phyloP scores from a whole-genome alignment of 768 basidiomycete genomes.

The Coprinopsis marcescibilis region DNA sequence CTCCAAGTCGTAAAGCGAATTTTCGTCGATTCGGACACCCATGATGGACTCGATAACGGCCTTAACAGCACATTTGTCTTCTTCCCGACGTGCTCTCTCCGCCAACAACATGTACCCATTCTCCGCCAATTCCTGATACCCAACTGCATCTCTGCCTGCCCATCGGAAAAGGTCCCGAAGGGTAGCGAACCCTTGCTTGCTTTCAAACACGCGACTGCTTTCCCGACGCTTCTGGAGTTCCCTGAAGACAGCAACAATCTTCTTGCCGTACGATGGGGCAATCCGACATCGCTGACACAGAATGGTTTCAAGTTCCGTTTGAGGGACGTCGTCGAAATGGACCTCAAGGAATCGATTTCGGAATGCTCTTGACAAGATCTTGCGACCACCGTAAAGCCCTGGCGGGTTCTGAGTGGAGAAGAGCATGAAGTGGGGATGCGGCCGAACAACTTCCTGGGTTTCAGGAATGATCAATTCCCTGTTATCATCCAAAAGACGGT shows the following conservation, averaged over 20 bases:
- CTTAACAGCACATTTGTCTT: slow-evolving; percentile 87
- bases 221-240: slow-evolving; percentile 93
- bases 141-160: slow-evolving; percentile 86
- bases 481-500: slow-evolving; percentile 95
- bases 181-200: slow-evolving; percentile 95
- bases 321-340: slow-evolving; percentile 95
- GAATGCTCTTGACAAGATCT: slow-evolving; percentile 92
- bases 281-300: slow-evolving; percentile 90
- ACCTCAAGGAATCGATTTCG: slow-evolving; percentile 97
- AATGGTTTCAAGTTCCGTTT: slow-evolving; percentile 88
- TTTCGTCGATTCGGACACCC: slow-evolving; percentile 79
- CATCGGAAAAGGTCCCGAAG: slow-evolving; percentile 96
- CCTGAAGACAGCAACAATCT: slow-evolving; percentile 86
- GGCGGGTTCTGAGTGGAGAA: slow-evolving; percentile 99
- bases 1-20: slow-evolving; percentile 56
- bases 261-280: slow-evolving; percentile 87
- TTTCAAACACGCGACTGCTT: slow-evolving; percentile 89
- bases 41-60: slow-evolving; percentile 88
- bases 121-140: slow-evolving; percentile 89
- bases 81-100: slow-evolving; percentile 77
- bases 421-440: slow-evolving; percentile 95
- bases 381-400: slow-evolving; percentile 91
- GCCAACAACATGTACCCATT: slow-evolving; percentile 98
- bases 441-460: slow-evolving; percentile 89
- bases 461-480: slow-evolving; percentile 94